Conservation (phyloP, 2,329 filamentous ascomycete genomes). For the Thermothelomyces thermophilus region DNA sequence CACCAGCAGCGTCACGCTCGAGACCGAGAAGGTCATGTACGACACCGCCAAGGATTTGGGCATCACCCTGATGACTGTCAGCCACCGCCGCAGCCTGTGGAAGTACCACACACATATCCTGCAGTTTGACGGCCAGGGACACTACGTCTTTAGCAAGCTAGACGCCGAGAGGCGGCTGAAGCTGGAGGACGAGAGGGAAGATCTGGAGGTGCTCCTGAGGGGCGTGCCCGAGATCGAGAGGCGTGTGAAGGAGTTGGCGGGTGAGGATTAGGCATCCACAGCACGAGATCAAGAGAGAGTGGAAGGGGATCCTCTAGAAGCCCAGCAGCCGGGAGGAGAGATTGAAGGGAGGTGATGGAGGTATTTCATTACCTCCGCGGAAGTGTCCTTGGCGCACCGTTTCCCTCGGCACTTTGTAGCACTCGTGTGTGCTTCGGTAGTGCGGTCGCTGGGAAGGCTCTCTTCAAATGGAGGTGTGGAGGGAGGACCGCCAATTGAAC, state of each 20-base stretch:
- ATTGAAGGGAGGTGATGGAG: too few species aligned
- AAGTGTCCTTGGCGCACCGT: too few species aligned
- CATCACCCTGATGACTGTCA: constrained; percentile 95
- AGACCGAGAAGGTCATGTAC: constrained; percentile 95
- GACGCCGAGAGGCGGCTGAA: constrained; percentile 80
- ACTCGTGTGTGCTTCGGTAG: background rate
- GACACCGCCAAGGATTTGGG: constrained; percentile 87
- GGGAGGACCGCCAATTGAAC: background rate
- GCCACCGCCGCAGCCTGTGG: constrained; percentile 86
- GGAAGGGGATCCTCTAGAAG: too few species aligned
- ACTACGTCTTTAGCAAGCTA: constrained; percentile 81
- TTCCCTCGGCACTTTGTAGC: too few species aligned
- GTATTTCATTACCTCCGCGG: too few species aligned
- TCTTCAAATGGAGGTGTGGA: background rate
- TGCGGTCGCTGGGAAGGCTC: background rate
- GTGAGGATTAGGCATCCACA: background rate
- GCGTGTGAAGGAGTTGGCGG: constrained; percentile 71
- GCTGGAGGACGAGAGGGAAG: constrained; percentile 94
- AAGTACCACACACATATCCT: constrained; percentile 92
- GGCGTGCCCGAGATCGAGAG: constrained; percentile 84
- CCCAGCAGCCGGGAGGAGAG: too few species aligned
- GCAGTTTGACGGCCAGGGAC: constrained; percentile 92
- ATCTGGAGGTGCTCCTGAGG: constrained; percentile 76
- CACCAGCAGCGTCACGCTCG: constrained; percentile 88
- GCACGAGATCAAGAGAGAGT: background rate